A percentile compares a stretch with the other conserved stretches of the same genome.
phyloP scores from a whole-genome alignment of 202 grass and related monocot species.

The Cymbopogon flexuosus region DNA sequence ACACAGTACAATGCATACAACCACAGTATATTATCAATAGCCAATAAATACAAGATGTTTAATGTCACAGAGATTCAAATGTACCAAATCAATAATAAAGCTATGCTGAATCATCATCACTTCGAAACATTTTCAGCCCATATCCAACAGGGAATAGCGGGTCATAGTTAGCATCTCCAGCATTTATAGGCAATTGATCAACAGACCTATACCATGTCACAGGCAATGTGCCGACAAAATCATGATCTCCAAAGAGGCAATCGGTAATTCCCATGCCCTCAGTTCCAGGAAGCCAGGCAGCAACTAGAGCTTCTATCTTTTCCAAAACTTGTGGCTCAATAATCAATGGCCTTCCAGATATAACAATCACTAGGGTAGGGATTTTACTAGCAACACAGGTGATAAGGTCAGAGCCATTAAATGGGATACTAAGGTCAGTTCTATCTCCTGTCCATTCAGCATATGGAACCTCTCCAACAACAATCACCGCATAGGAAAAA shows the following conservation, averaged over 20 bases:
- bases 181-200: slow-evolving; percentile 57
- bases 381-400: slow-evolving; percentile 49
- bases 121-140: slow-evolving; percentile 61
- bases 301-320: slow-evolving; percentile 65
- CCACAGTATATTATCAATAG: neutral
- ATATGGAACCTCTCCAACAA: slow-evolving; percentile 79
- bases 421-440: slow-evolving; percentile 58
- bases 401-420: slow-evolving; percentile 53
- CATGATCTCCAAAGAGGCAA: slow-evolving; percentile 80
- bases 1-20: neutral
- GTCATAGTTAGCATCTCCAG: slow-evolving; percentile 41
- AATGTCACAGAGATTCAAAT: slow-evolving; percentile 22
- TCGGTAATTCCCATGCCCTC: slow-evolving; percentile 65
- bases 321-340: slow-evolving; percentile 59
- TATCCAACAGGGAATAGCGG: slow-evolving; percentile 83
- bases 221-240: slow-evolving; percentile 69
- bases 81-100: neutral
- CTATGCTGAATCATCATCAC: slow-evolving; percentile 6
- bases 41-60: neutral
- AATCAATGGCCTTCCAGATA: slow-evolving; percentile 84
- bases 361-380: slow-evolving; percentile 63
- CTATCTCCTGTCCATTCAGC: slow-evolving; percentile 69
- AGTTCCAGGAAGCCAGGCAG: slow-evolving; percentile 78
- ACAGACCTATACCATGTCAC: slow-evolving; percentile 70
- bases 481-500: slow-evolving; percentile 69